Conservation (phyloP, 768 basidiomycete genomes). For the Phallus indusiatus region DNA sequence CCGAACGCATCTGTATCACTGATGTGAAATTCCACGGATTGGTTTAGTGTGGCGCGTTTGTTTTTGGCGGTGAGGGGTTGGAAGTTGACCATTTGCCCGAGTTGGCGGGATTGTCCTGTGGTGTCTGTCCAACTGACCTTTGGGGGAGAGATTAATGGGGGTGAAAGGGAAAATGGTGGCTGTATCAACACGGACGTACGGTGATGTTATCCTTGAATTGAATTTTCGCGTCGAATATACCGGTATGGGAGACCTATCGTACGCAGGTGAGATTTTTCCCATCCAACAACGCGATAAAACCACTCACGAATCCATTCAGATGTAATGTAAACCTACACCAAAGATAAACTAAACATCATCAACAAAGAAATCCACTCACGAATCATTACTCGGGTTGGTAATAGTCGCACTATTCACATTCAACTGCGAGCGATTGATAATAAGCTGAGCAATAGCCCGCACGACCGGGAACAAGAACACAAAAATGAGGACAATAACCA, state of each 20-base stretch:
- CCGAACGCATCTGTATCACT: constrained; percentile 48
- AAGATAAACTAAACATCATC: background rate
- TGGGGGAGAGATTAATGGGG: constrained; percentile 6
- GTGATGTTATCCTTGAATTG: constrained; percentile 46
- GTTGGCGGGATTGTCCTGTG: constrained; percentile 27
- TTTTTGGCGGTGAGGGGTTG: constrained; percentile 36
- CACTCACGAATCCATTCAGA: background rate
- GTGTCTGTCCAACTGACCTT: constrained; percentile 24
- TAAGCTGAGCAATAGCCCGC: constrained; percentile 53
- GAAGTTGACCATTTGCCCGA: constrained; percentile 46
- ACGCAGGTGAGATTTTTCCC: background rate
- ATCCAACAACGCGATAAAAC: background rate
- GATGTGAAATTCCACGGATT: constrained; percentile 50
- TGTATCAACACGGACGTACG: constrained; percentile 17
- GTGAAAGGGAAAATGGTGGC: background rate
- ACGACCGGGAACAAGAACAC: constrained; percentile 62
- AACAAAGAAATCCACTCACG: constrained; percentile 30
- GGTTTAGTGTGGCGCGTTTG: constrained; percentile 54
- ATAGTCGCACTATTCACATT: constrained; percentile 46
- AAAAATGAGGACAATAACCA: constrained; percentile 57
- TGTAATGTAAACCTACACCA: constrained; percentile 2
- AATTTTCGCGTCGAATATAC: constrained; percentile 55
- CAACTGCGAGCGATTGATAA: constrained; percentile 47
- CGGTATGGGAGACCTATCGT: constrained; percentile 54
- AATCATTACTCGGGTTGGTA: constrained; percentile 41